Conservation (phyloP, 768 basidiomycete genomes). For the Suillus weaverae region DNA sequence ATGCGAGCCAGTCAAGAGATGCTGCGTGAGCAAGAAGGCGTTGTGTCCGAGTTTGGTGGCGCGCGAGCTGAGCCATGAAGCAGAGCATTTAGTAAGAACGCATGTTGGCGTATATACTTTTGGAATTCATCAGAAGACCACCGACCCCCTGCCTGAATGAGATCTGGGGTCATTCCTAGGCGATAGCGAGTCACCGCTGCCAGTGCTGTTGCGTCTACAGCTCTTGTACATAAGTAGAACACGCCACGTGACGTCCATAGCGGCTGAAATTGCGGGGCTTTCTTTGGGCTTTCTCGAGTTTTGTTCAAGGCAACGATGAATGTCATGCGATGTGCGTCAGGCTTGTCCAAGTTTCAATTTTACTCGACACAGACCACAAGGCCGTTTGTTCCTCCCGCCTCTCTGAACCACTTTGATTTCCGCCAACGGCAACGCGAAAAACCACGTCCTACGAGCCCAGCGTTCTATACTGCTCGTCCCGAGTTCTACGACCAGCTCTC, state of each 20-base stretch:
- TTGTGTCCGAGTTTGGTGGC: too few relatives aligned
- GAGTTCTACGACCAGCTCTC: conserved; percentile 72
- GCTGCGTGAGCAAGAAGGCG: too few relatives aligned
- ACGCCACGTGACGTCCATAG: background rate
- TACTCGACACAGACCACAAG: conserved; percentile 20
- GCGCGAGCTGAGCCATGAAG: too few relatives aligned
- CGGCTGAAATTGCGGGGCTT: background rate
- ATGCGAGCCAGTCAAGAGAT: too few relatives aligned
- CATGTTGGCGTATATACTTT: too few relatives aligned
- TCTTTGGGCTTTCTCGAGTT: background rate
- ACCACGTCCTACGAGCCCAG: conserved; percentile 59
- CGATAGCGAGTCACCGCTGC: too few relatives aligned
- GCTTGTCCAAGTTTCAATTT: background rate
- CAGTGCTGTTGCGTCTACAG: too few relatives aligned
- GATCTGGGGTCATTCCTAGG: too few relatives aligned
- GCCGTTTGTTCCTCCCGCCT: conserved; percentile 38
- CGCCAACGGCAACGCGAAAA: background rate
- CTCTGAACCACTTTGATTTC: conserved; percentile 23
- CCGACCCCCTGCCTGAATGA: too few relatives aligned
- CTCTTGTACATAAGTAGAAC: too few relatives aligned
- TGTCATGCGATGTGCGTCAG: conserved; percentile 24
- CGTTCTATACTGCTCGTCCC: conserved; percentile 82
- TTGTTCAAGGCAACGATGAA: conserved; percentile 18
- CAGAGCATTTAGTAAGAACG: too few relatives aligned
- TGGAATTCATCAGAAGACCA: too few relatives aligned